Percentiles rank a stretch among this genome's conserved stretches.
Evolutionary conservation across 2,329 filamentous ascomycete species (phyloP).

Genomic region (Shiraia sp.): DNA sequence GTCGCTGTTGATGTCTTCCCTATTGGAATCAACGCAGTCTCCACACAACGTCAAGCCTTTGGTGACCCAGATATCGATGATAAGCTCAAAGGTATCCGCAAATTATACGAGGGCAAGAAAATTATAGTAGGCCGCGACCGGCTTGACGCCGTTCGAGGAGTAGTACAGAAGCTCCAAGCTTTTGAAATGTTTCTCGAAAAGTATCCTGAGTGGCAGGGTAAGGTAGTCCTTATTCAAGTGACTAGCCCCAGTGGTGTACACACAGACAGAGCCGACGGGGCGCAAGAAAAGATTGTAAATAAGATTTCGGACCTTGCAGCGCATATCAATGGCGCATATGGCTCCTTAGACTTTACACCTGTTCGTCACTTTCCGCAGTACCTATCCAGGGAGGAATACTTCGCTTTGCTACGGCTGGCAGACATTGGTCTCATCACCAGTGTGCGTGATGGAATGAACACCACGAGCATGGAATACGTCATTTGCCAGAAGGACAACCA

Average conservation of each 20-base stretch:
- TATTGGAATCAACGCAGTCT: constrained; percentile 88
- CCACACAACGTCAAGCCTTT: constrained; percentile 76
- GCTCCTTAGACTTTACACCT: constrained; percentile 84
- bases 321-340: constrained; percentile 88
- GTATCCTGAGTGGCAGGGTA: constrained; percentile 89
- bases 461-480: constrained; percentile 92
- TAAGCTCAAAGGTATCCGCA: constrained; percentile 71
- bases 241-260: constrained; percentile 84
- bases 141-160: constrained; percentile 89
- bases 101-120: constrained; percentile 85
- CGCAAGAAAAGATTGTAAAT: constrained; percentile 79
- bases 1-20: constrained; percentile 93
- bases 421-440: constrained; percentile 95
- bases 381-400: constrained; percentile 86
- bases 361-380: constrained; percentile 97
- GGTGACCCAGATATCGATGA: constrained; percentile 70
- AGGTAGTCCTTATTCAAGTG: constrained; percentile 92
- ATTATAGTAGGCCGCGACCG: constrained; percentile 93
- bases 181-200: constrained; percentile 90
- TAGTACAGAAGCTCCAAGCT: constrained; percentile 93
- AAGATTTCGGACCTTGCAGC: constrained; percentile 90
- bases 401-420: constrained; percentile 85
- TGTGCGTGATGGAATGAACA: constrained; percentile 97
- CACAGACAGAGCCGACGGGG: constrained; percentile 70
- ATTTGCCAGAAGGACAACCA: constrained; percentile 86